Base-by-base conservation (phyloP, 2,329 filamentous ascomycete species). In the Botrytis galanthina region DNA sequence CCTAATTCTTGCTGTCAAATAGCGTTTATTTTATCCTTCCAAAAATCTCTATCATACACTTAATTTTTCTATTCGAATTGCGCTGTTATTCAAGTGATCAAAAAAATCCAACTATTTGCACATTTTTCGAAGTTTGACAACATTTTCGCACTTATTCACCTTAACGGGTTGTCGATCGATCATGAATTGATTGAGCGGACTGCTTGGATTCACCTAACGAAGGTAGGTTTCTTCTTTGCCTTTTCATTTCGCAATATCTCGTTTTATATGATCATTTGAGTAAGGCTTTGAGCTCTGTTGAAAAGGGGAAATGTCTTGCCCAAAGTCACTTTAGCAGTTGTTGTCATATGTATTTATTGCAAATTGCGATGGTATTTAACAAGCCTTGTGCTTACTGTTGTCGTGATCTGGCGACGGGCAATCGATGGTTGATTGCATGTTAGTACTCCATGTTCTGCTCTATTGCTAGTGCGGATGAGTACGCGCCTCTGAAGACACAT, bases 321-420 rank as follows among this genome's bases (percentile, higher is more conserved):
- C 16, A 54, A 54, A 29, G 4, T 26, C 26, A 68, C 32, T 26
- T 29, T 12, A 29, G 26, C 29, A 18, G 20, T 42, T 42, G 4
- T 44, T 42, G 48, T 6, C 66, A 57, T 32, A 3, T 12, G 18
- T 7, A 5, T 0, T 69, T 57, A 20, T 32, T 4, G 10, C 7
- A 18, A 22, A 4, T 3, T 32, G 10, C 9, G 3, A 32, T 22
- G 8, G 18, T 7, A 18, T 16, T 32, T 0, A 44, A 4, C 4
- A 44, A 26, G 9, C 0, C 0, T 42, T 57, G 12, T 26, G 3
- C 7, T 1, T 6, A 10, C 1, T 26, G 5, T n/a, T 20, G 18
- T 10, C 1, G 16, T 18, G 29, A 18, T 1, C 20, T 42, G 37
- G 6, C 6, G 12, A 32, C 26, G 9, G 3, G 2, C 10, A 4